These are phyloP conservation scores for Macrolepiota fuliginosa DNA, from an alignment of 768 basidiomycete genomes.

Conservation along the genomic window DNA sequence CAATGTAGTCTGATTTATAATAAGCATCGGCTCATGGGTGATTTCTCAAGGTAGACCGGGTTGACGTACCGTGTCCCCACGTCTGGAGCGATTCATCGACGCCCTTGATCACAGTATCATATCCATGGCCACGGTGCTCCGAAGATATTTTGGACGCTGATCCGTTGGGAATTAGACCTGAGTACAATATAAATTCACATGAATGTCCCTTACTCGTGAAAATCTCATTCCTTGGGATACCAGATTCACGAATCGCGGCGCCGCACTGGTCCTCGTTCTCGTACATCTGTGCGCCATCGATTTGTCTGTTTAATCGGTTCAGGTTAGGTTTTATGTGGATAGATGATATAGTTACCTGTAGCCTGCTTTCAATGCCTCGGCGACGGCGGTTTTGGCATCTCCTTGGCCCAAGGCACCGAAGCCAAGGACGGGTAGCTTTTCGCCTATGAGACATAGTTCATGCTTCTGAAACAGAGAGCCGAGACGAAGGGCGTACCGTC, in stretches of 20 bases:
- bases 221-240: slow-evolving; percentile 43
- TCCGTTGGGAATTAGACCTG: not conserved
- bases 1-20: slow-evolving; percentile 33
- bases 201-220: slow-evolving; percentile 57
- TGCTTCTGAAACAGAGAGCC: not conserved
- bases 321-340: not conserved
- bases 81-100: slow-evolving; percentile 14
- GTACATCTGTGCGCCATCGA: slow-evolving; percentile 61
- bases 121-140: slow-evolving; percentile 7
- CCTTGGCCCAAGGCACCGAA: slow-evolving; percentile 63
- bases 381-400: slow-evolving; percentile 40
- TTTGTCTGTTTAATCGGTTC: slow-evolving; percentile 35
- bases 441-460: slow-evolving; percentile 27
- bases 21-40: not conserved
- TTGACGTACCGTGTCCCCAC: slow-evolving; percentile 13
- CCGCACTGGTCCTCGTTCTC: slow-evolving; percentile 52
- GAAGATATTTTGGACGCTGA: slow-evolving; percentile 17
- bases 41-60: not conserved
- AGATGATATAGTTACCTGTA: slow-evolving; percentile 41
- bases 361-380: slow-evolving; percentile 57
- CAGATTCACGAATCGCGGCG: slow-evolving; percentile 45
- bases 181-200: not conserved
- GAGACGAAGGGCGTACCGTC: slow-evolving; percentile 17
- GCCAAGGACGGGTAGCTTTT: slow-evolving; percentile 54
- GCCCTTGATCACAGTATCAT: slow-evolving; percentile 11